Evolutionary conservation across 2,329 filamentous ascomycete genomes (phyloP).

Genomic region (Stagonosporopsis cucurbitacearum): DNA sequence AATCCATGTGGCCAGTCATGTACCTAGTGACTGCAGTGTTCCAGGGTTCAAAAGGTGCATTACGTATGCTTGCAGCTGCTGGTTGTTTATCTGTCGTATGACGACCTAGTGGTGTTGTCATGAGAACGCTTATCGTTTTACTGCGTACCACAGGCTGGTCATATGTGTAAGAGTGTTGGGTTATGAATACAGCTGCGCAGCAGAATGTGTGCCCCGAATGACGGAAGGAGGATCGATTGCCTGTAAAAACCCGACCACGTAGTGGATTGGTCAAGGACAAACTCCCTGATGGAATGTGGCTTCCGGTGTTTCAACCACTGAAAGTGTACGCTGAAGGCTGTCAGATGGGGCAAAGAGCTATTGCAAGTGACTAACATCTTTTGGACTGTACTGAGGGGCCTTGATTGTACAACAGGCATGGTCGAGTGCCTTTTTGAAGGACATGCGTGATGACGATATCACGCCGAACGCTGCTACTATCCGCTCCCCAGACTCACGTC

Average conservation of each 20-base stretch:
- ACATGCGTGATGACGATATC: not conserved
- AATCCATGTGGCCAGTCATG: not conserved
- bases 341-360: not conserved
- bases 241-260: not conserved
- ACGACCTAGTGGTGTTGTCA: not conserved
- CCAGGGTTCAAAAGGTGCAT: not conserved
- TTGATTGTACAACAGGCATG: not conserved
- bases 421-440: not conserved
- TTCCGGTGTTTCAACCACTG: not conserved
- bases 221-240: not conserved
- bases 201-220: not conserved
- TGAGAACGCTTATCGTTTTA: not conserved
- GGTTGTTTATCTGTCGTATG: not conserved
- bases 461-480: not conserved
- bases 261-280: not conserved
- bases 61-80: not conserved
- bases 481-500: not conserved
- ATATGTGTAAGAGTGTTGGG: not conserved
- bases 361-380: not conserved
- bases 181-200: not conserved
- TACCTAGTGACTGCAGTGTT: not conserved
- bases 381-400: not conserved
- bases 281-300: not conserved
- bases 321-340: not conserved
- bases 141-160: not conserved